Evolutionary conservation across 805 yeast genomes (phyloP), one percentile per base, ranked within the genome.

Genomic region (Maudiozyma saulgeensis): DNA sequence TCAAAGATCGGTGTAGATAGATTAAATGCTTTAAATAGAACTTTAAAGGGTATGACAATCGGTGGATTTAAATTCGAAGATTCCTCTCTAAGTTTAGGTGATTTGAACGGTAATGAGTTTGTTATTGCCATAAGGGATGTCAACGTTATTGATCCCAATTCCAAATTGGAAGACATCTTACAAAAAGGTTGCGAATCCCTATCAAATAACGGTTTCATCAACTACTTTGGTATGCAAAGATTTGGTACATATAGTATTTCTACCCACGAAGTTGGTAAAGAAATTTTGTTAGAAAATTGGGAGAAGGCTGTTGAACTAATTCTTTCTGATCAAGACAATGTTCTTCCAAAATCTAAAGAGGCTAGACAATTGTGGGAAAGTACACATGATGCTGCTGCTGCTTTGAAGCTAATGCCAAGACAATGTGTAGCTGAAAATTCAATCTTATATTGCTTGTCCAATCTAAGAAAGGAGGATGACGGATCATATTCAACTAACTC

Each of bases 201-300:
- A 47, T 70, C 72, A 46, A 72, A 71, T 1, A 72, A 76, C 28
- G 99, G 99, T 0, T 93, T 87, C 60, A 84, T 93, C 54, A 93
- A 93, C 66, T 93, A 93, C 63, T 93, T 78, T 64, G 99, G 99
- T n/a, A 84, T 93, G 90, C 99, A 93, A 71, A 74, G 99, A 61
- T 93, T 93, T 65, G 99, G 99, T 28, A 90, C 99, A 0, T 91
- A 88, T 61, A 86, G 96, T 12, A 75, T 89, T 28, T 87, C 98
- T 2, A 90, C 99, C 0, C 97, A 93, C 66, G 77, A 75, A 31
- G 74, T 90, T 48, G 99, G 99, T 45, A 79, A 78, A 53, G 75
- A 75, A 53, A 72, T 91, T 26, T 69, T 93, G 45, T 73, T 79
- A 45, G 79, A 78, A 35, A 81, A 89, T 49, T 93, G 95, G 89